Conservation (phyloP, 1,139 yeast species). For the Dujonia santamariae region DNA sequence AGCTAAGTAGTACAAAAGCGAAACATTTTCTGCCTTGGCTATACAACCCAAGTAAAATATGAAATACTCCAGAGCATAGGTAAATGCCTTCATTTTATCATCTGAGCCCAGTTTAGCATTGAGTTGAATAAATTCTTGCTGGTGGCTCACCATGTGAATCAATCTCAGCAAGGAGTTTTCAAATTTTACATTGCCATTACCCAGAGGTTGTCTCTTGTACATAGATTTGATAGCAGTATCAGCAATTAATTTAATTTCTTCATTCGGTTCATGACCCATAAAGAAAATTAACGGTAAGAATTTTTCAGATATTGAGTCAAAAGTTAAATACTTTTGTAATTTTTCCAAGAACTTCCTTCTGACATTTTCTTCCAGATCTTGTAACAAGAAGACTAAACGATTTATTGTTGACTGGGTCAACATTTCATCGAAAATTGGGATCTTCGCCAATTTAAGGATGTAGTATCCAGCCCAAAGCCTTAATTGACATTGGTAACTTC, state of each 20-base stretch:
- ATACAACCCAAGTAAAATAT: constrained; percentile 58
- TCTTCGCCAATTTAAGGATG: constrained; percentile 62
- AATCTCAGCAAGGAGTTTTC: constrained; percentile 68
- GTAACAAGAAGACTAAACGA: constrained; percentile 57
- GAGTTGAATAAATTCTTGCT: constrained; percentile 58
- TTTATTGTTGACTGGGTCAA: constrained; percentile 53
- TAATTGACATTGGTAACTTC: constrained; percentile 53
- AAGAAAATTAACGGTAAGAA: constrained; percentile 69
- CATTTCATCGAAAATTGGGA: constrained; percentile 48
- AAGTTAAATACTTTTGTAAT: constrained; percentile 52
- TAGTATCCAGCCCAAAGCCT: constrained; percentile 68
- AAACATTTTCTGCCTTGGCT: constrained; percentile 64
- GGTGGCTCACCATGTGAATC: constrained; percentile 71
- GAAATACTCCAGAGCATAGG: constrained; percentile 57
- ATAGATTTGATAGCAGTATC: constrained; percentile 75
- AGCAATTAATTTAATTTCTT: constrained; percentile 45
- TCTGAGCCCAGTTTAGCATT: constrained; percentile 15
- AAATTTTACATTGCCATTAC: constrained; percentile 41
- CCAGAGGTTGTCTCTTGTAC: constrained; percentile 40
- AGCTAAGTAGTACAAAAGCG: constrained; percentile 71
- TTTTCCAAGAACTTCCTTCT: constrained; percentile 51
- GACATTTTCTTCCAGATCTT: constrained; percentile 62
- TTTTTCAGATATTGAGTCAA: constrained; percentile 56
- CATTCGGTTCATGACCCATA: constrained; percentile 71
- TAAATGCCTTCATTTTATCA: constrained; percentile 34